Percentiles rank a stretch among this genome's conserved stretches.
Evolutionary conservation across 257 asterid genomes (phyloP).

Genomic region (Coffea canephora): DNA sequence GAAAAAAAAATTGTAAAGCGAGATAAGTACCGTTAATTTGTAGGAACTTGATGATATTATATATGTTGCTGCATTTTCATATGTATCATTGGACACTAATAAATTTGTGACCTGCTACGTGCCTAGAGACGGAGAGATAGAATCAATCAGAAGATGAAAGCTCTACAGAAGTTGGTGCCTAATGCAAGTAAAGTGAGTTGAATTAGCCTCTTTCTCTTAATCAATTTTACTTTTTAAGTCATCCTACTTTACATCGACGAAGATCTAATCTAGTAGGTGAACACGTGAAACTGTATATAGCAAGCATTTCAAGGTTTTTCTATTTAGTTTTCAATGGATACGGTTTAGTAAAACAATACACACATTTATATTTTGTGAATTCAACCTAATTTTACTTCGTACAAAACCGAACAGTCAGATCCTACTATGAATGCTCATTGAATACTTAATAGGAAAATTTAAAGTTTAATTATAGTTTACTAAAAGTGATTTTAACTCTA

Average conservation of each 20-base stretch:
- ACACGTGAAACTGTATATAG: no score
- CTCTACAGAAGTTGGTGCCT: conserved; percentile 73
- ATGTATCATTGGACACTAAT: not conserved
- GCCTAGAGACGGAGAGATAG: conserved; percentile 66
- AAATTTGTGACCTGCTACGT: not conserved
- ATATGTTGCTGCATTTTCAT: not conserved
- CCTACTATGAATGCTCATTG: no score
- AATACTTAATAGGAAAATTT: not conserved
- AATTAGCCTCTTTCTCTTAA: not conserved
- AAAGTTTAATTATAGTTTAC: not conserved
- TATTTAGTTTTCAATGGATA: no score
- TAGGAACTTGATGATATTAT: not conserved
- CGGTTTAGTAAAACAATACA: no score
- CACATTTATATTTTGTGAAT: no score
- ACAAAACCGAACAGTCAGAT: no score
- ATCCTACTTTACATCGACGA: no score
- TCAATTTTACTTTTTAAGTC: not conserved
- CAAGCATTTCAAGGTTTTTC: no score
- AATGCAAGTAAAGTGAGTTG: conserved; percentile 67
- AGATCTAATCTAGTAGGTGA: no score
- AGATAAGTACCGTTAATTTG: not conserved
- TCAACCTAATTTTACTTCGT: no score
- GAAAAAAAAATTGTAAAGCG: not conserved
- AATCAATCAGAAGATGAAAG: conserved; percentile 76
- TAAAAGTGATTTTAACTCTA: no score